These are phyloP conservation scores for Sanchytrium tribonematis DNA, from an alignment of 371 early-diverging fungal species.

Conservation along the genomic window DNA sequence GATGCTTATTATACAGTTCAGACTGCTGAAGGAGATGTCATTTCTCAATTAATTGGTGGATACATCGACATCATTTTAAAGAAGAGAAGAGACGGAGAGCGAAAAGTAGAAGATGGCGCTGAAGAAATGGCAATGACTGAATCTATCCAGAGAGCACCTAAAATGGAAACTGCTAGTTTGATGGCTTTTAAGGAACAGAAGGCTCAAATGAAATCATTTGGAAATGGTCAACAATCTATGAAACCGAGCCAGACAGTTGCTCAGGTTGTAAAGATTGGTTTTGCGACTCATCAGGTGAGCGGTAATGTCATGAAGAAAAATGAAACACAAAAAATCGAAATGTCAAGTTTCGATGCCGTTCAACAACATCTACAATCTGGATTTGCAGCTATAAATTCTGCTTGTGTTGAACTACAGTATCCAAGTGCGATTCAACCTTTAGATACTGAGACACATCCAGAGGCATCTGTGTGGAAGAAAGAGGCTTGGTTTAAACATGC, in stretches of 20 bases:
- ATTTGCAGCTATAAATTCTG: constrained; percentile 13
- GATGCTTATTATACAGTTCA: constrained; percentile 22
- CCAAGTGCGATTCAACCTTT: constrained; percentile 9
- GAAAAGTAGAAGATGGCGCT: constrained; percentile 7
- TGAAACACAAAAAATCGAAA: background rate
- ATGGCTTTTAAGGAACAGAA: background rate
- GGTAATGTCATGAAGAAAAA: background rate
- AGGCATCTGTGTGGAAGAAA: constrained; percentile 17
- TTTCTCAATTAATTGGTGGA: constrained; percentile 24
- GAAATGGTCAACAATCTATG: background rate
- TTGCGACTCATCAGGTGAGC: background rate
- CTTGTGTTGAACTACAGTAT: constrained; percentile 5
- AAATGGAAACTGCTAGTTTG: background rate
- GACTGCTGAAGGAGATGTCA: constrained; percentile 23
- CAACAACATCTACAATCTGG: constrained; percentile 13
- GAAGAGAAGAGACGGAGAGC: constrained; percentile 18
- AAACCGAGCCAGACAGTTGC: background rate
- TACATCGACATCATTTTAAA: constrained; percentile 31
- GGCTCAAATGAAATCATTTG: background rate
- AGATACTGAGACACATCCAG: constrained; percentile 10
- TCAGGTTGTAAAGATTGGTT: background rate
- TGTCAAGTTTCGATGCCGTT: background rate
- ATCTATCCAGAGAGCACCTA: constrained; percentile 1
- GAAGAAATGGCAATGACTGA: constrained; percentile 19
- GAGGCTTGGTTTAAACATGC: constrained; percentile 17